Evolutionary conservation across 2,329 filamentous ascomycete species (phyloP).

Genomic region (Verticillium nubilum): DNA sequence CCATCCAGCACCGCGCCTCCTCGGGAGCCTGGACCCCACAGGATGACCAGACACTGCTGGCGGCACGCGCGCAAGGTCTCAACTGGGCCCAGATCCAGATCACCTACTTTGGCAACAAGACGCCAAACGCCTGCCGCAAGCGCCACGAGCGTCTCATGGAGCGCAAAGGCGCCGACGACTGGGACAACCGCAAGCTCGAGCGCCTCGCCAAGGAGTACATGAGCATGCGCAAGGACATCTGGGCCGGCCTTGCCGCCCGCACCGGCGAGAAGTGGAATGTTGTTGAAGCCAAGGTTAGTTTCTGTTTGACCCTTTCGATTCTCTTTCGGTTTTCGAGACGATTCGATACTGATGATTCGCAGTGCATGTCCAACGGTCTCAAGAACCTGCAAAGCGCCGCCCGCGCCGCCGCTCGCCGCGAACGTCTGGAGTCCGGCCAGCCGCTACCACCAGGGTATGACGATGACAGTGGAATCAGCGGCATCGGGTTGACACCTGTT

Average conservation of each 20-base stretch:
- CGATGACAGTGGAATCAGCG: slow-evolving; percentile 68
- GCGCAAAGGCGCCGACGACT: slow-evolving; percentile 67
- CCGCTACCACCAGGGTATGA: slow-evolving; percentile 43
- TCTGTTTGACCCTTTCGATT: background rate
- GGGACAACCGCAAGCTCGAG: slow-evolving; percentile 72
- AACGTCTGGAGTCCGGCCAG: slow-evolving; percentile 48
- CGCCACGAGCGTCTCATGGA: slow-evolving; percentile 81
- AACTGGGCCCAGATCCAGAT: slow-evolving; percentile 81
- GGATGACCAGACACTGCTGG: slow-evolving; percentile 70
- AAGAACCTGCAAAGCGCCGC: slow-evolving; percentile 72
- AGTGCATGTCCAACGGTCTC: slow-evolving; percentile 81
- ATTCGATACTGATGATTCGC: slow-evolving; percentile 9
- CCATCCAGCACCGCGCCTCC: slow-evolving; percentile 46
- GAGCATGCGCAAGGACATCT: slow-evolving; percentile 74
- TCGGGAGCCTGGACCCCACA: slow-evolving; percentile 66
- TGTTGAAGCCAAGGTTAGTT: slow-evolving; percentile 54
- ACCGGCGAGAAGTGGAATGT: slow-evolving; percentile 81
- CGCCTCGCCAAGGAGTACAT: slow-evolving; percentile 73
- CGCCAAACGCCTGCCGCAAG: slow-evolving; percentile 81
- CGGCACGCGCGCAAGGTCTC: slow-evolving; percentile 66
- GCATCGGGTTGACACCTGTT: slow-evolving; percentile 52
- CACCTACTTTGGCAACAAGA: slow-evolving; percentile 72
- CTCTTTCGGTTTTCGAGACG: background rate
- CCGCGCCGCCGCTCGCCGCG: slow-evolving; percentile 60
- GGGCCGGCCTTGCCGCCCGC: slow-evolving; percentile 65